Evolutionary conservation across 1,139 yeast genomes (phyloP), one percentile per base, ranked within the genome.

Genomic region (Saccharomyces hybrid): DNA sequence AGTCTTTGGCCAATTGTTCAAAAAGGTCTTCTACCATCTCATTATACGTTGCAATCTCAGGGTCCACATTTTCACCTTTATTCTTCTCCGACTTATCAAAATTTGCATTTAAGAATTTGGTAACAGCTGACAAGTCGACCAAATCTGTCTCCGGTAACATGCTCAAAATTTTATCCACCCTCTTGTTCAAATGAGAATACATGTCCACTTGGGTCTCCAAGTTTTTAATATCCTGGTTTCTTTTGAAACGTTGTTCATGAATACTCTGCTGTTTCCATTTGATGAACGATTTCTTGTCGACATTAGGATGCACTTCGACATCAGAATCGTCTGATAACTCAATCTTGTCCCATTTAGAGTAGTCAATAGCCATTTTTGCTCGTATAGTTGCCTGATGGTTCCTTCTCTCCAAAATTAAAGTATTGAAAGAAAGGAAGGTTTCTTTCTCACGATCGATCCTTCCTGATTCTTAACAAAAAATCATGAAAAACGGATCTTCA

Each of bases 211-310:
- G 96, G 14, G 87, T 79, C 62, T 85, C 83, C 53, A 91, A 77
- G 32, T 87, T 82, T 59, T 80, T 82, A 68, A 90, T 86, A 64
- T 91, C 93, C 47, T 74, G 75, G 66, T 88, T 87, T 69, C 96
- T 75, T 68, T 88, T 88, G 48, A 78, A 81, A 57, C 99, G 83
- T 72, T 91, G 86, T 68, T 91, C 97, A 69, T 93, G 99, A 60
- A 95, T 93, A 65, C 91, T 97, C 67, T 96, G 86, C 73, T 95
- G 99, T 69, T 90, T 93, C 99, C 98, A 93, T 58, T 84, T 82
- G 64, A 95, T 88, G 64, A 95, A 91, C 1, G 98, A 90, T 51
- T 76, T 77, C 70, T 95, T 95, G 72, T 95, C 99, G 34, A 95
- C 99, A 67, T 95, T 95, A 57, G 99, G 99, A 70, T 95, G 99